These are phyloP conservation scores for Candida multigemmis DNA, from an alignment of 805 yeast species.

Conservation along the genomic window DNA sequence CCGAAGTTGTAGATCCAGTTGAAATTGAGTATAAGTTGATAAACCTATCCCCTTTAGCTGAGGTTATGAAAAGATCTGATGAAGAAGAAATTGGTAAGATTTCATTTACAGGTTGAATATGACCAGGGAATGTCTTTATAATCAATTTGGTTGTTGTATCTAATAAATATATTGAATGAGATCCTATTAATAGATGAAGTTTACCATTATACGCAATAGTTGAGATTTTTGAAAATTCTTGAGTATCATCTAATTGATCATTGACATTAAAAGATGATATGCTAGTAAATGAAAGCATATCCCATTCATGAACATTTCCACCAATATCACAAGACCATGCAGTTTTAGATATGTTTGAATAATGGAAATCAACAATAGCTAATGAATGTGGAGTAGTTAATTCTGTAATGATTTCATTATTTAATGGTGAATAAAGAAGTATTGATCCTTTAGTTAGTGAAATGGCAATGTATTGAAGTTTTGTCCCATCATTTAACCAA, in stretches of 20 bases:
- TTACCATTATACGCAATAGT: conserved; percentile 17
- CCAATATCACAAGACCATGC: conserved; percentile 54
- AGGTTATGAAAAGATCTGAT: conserved; percentile 48
- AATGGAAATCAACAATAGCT: conserved; percentile 43
- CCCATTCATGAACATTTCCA: conserved; percentile 58
- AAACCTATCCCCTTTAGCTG: conserved; percentile 76
- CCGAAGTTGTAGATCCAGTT: conserved; percentile 35
- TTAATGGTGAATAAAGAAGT: conserved; percentile 58
- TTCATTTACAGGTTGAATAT: conserved; percentile 56
- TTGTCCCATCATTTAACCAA: conserved; percentile 42
- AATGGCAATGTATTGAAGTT: conserved; percentile 38
- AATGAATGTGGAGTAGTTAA: conserved; percentile 36
- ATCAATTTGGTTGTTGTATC: conserved; percentile 30
- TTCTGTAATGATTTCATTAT: conserved; percentile 46
- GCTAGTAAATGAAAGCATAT: conserved; percentile 34
- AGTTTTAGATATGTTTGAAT: conserved; percentile 28
- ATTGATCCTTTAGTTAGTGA: conserved; percentile 61
- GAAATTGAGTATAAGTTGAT: conserved; percentile 57
- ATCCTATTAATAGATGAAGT: conserved; percentile 49
- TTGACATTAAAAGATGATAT: conserved; percentile 33
- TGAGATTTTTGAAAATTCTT: conserved; percentile 20
- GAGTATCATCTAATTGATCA: conserved; percentile 23
- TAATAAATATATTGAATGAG: conserved; percentile 55
- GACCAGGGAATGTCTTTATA: conserved; percentile 60
- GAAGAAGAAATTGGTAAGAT: conserved; percentile 27